Evolutionary conservation across 176 grass and related monocot species (phyloP), one percentile per base, ranked within the genome.

Genomic region (Carex littledalei): DNA sequence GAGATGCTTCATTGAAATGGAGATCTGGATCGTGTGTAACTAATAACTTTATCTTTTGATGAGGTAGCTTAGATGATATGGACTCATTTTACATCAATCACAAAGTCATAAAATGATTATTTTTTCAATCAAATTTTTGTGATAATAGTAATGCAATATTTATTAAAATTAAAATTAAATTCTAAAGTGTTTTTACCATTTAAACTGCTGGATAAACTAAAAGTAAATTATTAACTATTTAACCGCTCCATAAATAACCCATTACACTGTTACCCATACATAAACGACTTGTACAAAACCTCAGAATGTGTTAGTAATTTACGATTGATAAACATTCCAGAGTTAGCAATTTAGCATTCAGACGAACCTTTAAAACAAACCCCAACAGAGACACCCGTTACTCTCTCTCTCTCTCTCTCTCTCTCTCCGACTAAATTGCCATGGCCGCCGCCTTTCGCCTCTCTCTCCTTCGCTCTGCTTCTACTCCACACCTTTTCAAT

Each of bases 381-480:
- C 5, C 6, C 13, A 10, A 34, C 24, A 21, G 24, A 68, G 34
- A 67, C 61, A 14, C 16, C 14, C 8, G 47, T 34, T 49, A 35
- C 56, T 65, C 45, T 57, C 15, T 31, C 60, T 78, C 15, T 31
- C 60, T 78, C 26, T 26, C 26, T 26, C 72, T 24, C 56, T 65
- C 45, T 57, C 22, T 49, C 60, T 78, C 84, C 43, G 15, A 45
- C 50, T 22, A 15, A 63, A 88, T 85, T 82, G 72, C 87, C 87
- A 96, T 96, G 94, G 89, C 87, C 76, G 67, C 89, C 81, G 85
- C 87, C 16, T 85, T 86, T 85, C 86, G 41, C 89, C 62, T 77
- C 61, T 67, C 47, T 80, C 17, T 80, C 34, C 77, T 86, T n/a
- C 75, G 73, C 52, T 67, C 78, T 62, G 4, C 79, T 45, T 47